A percentile compares a stretch with the other conserved stretches of the same genome.
Evolutionary conservation across 768 basidiomycete genomes (phyloP).

Genomic region (Mycena venus): DNA sequence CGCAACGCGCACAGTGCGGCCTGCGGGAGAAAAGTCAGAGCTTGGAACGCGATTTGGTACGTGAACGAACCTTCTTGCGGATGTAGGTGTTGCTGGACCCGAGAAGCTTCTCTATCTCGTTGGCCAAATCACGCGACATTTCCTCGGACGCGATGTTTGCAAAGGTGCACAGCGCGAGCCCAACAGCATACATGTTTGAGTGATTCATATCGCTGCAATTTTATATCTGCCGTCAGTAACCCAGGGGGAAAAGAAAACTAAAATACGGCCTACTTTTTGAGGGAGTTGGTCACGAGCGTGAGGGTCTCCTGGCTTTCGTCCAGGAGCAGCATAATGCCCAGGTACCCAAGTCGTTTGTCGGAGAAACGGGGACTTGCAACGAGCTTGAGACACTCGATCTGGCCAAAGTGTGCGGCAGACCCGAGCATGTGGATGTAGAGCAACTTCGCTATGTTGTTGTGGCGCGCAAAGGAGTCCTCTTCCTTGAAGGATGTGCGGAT

Average conservation of each 20-base stretch:
- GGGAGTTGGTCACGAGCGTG: conserved; percentile 96
- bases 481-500: conserved; percentile 97
- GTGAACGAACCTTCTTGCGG: conserved; percentile 87
- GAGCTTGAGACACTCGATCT: conserved; percentile 96
- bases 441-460: conserved; percentile 98
- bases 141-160: conserved; percentile 99
- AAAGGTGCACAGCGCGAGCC: conserved; percentile 96
- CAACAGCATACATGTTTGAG: conserved; percentile 98
- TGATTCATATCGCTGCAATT: conserved; percentile 95
- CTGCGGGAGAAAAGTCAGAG: conserved; percentile 55
- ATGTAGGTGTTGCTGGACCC: conserved; percentile 99
- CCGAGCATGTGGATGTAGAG: conserved; percentile 99
- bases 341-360: conserved; percentile 95
- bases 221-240: conserved; percentile 15
- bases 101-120: conserved; percentile 97
- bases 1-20: conserved; percentile 95
- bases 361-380: conserved; percentile 96
- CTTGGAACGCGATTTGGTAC: conserved; percentile 1
- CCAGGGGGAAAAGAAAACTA: background rate
- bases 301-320: conserved; percentile 99
- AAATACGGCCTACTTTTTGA: conserved; percentile 86
- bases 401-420: conserved; percentile 98
- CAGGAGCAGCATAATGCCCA: conserved; percentile 97
- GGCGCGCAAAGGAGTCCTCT: conserved; percentile 94
- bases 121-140: conserved; percentile 98